A percentile compares a stretch with the other conserved stretches of the same genome.
These are phyloP conservation scores for Fusarium proliferatum DNA, from an alignment of 2,329 filamentous ascomycete genomes.

Conservation along the genomic window DNA sequence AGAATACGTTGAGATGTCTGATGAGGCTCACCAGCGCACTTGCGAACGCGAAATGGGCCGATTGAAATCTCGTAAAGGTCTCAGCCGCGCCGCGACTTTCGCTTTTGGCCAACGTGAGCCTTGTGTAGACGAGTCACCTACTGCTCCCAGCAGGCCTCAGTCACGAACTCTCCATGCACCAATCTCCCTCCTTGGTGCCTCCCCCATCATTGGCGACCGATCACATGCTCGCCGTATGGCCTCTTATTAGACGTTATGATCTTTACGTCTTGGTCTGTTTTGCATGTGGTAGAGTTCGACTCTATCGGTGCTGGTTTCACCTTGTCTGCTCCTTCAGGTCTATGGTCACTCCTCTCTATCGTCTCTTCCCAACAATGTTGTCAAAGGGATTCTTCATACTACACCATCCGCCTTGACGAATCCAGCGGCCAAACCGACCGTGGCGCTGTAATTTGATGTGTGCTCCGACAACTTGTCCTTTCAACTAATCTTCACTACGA, in stretches of 20 bases:
- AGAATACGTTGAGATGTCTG: slow-evolving; percentile 96
- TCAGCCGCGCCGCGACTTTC: slow-evolving; percentile 91
- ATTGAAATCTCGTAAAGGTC: slow-evolving; percentile 87
- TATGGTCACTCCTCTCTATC: slow-evolving; percentile 33
- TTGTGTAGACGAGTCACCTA: slow-evolving; percentile 70
- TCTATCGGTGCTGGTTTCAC: slow-evolving; percentile 44
- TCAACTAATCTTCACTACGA: slow-evolving; percentile 30
- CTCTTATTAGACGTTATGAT: slow-evolving; percentile 63
- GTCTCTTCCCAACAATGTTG: slow-evolving; percentile 28
- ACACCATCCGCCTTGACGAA: slow-evolving; percentile 17
- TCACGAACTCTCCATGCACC: slow-evolving; percentile 52
- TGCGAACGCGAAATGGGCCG: slow-evolving; percentile 96
- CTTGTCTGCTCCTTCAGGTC: slow-evolving; percentile 36
- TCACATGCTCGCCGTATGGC: slow-evolving; percentile 70
- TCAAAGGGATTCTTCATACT: slow-evolving; percentile 19
- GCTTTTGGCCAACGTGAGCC: slow-evolving; percentile 83
- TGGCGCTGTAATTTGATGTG: slow-evolving; percentile 19
- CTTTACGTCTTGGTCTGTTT: slow-evolving; percentile 42
- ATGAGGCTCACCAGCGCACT: slow-evolving; percentile 88
- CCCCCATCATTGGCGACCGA: slow-evolving; percentile 60
- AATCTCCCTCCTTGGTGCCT: slow-evolving; percentile 58
- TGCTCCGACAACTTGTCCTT: slow-evolving; percentile 13
- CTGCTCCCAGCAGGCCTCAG: slow-evolving; percentile 59
- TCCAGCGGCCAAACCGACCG: slow-evolving; percentile 17
- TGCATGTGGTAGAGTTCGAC: slow-evolving; percentile 41